Evolutionary conservation across 2,329 filamentous ascomycete genomes (phyloP).

Genomic region (Herpotrichia juniperi): DNA sequence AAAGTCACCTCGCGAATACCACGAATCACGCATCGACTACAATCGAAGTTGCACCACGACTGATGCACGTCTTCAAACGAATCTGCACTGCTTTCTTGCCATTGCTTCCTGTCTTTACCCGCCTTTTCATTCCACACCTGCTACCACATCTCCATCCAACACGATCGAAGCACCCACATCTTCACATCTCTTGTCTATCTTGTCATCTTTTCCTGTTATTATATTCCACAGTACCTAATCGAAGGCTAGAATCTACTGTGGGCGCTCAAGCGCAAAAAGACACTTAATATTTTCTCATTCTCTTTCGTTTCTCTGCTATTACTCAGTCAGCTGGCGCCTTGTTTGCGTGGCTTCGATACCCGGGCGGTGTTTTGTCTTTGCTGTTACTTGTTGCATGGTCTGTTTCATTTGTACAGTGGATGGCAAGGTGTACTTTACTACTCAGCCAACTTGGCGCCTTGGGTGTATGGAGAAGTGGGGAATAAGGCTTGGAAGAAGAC

Average conservation of each 20-base stretch:
- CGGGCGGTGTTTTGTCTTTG: background rate
- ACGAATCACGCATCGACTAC: constrained; percentile 3
- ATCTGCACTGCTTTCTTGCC: background rate
- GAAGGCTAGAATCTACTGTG: background rate
- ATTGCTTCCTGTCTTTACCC: background rate
- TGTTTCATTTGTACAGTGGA: too few species aligned
- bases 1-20: background rate
- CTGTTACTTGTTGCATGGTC: too few species aligned
- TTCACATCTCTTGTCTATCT: background rate
- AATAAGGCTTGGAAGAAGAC: too few species aligned
- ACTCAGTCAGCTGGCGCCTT: background rate
- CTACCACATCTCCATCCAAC: too few species aligned
- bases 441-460: too few species aligned
- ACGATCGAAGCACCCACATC: too few species aligned
- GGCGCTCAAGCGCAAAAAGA: constrained; percentile 2
- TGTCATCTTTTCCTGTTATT: background rate
- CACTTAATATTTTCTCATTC: background rate
- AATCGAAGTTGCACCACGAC: background rate
- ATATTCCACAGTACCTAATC: background rate
- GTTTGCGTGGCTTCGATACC: constrained; percentile 1
- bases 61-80: background rate
- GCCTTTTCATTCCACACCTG: background rate
- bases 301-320: background rate
- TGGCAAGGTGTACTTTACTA: too few species aligned
- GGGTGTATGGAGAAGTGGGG: too few species aligned